Evolutionary conservation across 108 stramenopile species (phyloP).

Genomic region (Aureococcus anophagefferens): DNA sequence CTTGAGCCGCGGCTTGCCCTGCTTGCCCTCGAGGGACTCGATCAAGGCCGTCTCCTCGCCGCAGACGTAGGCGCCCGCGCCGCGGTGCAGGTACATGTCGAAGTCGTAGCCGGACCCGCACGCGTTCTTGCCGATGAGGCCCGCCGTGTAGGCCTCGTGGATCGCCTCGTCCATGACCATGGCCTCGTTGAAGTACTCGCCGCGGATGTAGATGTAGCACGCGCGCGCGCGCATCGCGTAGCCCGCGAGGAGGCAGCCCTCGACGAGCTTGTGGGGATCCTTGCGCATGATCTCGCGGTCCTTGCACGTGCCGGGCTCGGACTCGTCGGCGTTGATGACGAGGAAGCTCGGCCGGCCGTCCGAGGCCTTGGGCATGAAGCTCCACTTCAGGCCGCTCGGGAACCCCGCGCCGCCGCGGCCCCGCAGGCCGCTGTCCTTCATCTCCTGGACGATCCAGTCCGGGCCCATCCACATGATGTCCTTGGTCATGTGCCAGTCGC

Average conservation of each 20-base stretch:
- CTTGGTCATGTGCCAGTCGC: constrained; percentile 86
- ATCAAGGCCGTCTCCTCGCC: constrained; percentile 99
- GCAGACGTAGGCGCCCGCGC: constrained; percentile 99
- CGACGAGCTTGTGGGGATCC: constrained; percentile 98
- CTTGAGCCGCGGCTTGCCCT: constrained; percentile 95
- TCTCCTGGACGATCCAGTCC: constrained; percentile 99
- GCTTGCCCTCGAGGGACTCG: constrained; percentile 88
- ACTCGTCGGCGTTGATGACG: constrained; percentile 98
- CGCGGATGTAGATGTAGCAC: constrained; percentile 99
- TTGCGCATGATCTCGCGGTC: constrained; percentile 99
- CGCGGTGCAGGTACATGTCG: constrained; percentile 98
- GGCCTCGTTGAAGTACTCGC: constrained; percentile 99
- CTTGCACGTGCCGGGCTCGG: constrained; percentile 99
- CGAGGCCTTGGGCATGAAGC: constrained; percentile 98
- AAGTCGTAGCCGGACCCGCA: constrained; percentile 97
- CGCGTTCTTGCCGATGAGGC: constrained; percentile 91
- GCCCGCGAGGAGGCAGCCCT: constrained; percentile 95
- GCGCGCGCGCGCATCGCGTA: constrained; percentile 99
- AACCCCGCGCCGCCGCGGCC: constrained; percentile 98
- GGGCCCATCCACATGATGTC: constrained; percentile 98
- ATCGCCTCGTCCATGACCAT: constrained; percentile 98
- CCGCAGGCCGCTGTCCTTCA: constrained; percentile 95
- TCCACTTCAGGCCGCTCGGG: constrained; percentile 99
- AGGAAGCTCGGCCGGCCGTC: constrained; percentile 96
- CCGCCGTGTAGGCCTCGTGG: constrained; percentile 93